Conservation (phyloP, 179 eudicot species). For the Amaranthus tricolor region DNA sequence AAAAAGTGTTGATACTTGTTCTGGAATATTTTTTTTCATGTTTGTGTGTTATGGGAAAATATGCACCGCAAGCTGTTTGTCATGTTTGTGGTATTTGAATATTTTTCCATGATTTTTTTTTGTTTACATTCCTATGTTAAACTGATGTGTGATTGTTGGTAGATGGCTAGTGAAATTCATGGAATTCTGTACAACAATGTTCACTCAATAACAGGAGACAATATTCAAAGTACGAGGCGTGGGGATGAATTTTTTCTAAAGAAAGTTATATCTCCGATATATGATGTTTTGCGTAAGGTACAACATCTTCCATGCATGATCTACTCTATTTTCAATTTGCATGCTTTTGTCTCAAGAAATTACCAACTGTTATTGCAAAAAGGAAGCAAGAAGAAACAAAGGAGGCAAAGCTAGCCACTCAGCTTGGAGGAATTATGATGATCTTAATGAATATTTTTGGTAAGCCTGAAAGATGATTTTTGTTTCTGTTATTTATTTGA, state of each 20-base stretch:
- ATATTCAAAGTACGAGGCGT: slow-evolving; percentile 41
- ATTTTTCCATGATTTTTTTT: background rate
- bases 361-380: slow-evolving; percentile 24
- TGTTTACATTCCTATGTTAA: background rate
- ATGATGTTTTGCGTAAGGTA: slow-evolving; percentile 81
- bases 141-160: slow-evolving; percentile 18
- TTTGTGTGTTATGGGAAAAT: background rate
- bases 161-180: slow-evolving; percentile 80
- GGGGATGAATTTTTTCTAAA: slow-evolving; percentile 64
- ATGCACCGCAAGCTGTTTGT: background rate
- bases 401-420: slow-evolving; percentile 95
- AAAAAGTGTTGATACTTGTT: background rate
- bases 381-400: slow-evolving; percentile 87
- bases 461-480: slow-evolving; percentile 30
- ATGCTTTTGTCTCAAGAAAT: slow-evolving; percentile 10
- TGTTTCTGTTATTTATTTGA: background rate
- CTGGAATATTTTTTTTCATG: background rate
- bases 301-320: slow-evolving; percentile 1
- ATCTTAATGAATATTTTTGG: slow-evolving; percentile 98
- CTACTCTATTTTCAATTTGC: slow-evolving; percentile 16
- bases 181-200: slow-evolving; percentile 53
- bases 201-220: slow-evolving; percentile 54
- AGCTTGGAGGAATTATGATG: slow-evolving; percentile 97
- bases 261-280: slow-evolving; percentile 78
- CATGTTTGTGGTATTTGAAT: background rate